Percentiles rank a stretch among this genome's conserved stretches.
Conservation (phyloP, 108 stramenopile species). For the Thalassiosira profunda region DNA sequence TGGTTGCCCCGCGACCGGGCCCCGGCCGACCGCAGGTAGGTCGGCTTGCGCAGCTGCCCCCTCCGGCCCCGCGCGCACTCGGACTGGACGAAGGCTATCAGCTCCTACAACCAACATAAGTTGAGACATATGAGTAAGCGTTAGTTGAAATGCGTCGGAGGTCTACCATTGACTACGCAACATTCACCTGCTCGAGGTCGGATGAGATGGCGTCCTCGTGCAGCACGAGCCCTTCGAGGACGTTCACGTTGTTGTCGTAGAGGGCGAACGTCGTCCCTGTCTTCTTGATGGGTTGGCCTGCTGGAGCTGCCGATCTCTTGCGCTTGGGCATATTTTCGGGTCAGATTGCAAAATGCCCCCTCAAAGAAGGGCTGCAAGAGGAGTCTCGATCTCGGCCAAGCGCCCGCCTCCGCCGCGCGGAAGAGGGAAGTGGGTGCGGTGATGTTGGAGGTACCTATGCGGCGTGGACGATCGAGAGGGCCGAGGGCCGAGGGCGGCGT, state of each 20-base stretch:
- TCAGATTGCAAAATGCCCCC: background rate
- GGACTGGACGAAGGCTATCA: constrained; percentile 4
- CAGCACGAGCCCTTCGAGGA: constrained; percentile 14
- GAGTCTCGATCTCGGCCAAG: background rate
- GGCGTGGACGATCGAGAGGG: background rate
- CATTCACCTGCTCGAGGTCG: background rate
- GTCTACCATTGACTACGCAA: too few relatives aligned
- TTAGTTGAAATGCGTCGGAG: too few relatives aligned
- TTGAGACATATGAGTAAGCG: too few relatives aligned
- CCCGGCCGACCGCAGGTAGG: constrained; percentile 30
- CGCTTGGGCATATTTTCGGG: too few relatives aligned
- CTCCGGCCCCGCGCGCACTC: constrained; percentile 34
- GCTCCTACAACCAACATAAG: too few relatives aligned
- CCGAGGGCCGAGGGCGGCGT: too few relatives aligned
- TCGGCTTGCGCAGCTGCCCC: constrained; percentile 47
- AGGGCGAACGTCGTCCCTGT: background rate
- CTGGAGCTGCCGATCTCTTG: background rate
- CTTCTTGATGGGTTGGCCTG: background rate
- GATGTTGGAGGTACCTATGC: background rate
- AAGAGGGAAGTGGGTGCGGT: background rate
- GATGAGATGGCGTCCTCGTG: constrained; percentile 12
- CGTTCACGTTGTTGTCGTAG: background rate
- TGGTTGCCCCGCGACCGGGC: constrained; percentile 44
- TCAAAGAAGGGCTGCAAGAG: background rate
- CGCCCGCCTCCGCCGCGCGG: background rate